Base-by-base conservation (phyloP, 495 filamentous ascomycete genomes). In the Penicillium paxilli region DNA sequence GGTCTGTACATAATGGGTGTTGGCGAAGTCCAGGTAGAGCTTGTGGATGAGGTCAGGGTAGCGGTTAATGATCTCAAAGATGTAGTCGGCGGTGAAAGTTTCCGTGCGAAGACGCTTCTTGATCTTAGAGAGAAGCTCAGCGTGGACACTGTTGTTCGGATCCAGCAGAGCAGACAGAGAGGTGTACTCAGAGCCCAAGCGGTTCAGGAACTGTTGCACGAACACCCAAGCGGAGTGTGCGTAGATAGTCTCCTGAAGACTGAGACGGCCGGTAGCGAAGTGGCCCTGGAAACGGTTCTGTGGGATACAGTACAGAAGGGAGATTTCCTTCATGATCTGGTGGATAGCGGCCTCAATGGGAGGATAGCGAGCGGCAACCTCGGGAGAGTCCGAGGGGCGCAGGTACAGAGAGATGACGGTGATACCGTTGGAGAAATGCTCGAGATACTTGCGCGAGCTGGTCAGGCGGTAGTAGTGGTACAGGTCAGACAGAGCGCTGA, bases 391-490 rank as follows among this genome's bases (percentile, higher is more conserved):
- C 44, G 74, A 81, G 26, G 91, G 94, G 44, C 85, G 83, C 40
- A 98, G 80, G 72, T 98, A 98, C 14, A 96, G 83, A 37, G 92
- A 96, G 77, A 98, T 93, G 58, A 97, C 89, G 12, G 90, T 94
- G 67, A 96, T 94, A 47, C 94, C 94, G 69, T 98, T 98, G 61
- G 93, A 96, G 77, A 98, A 98, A 72, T 98, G 93, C 74, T 98
- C 92, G 50, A 98, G 88, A 63, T 98, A 98, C 76, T 98, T 98
- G 47, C 94, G 84, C 2, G 94, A 91, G 68, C 90, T 96, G 2
- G 94, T 98, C 45, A 96, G 83, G 21, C 95, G 95, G 65, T 98
- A 98, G 80, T 96, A 97, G 75, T 98, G 94, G 72, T 98, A 98
- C 20, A 98, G 78, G 69, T 98, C 95, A 54, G 90, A 96, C 50